Evolutionary conservation across 1,139 yeast genomes (phyloP).

Genomic region (Candida sanyaensis): DNA sequence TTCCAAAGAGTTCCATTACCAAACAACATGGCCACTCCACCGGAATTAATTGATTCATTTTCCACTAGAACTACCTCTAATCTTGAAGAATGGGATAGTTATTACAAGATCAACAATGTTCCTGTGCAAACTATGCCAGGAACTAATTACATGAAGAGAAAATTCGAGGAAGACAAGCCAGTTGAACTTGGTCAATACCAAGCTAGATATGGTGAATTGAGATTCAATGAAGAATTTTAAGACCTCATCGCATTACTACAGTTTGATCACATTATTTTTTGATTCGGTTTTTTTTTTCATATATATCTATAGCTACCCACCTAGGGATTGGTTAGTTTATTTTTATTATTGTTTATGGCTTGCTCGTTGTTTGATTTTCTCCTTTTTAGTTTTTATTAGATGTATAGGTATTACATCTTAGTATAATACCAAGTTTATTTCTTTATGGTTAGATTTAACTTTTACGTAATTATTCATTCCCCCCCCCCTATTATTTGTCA

Average conservation of each 20-base stretch:
- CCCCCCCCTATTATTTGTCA: not conserved
- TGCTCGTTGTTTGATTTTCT: not conserved
- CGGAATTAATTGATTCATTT: constrained; percentile 37
- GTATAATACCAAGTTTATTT: not conserved
- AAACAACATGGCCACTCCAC: constrained; percentile 36
- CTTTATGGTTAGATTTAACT: not conserved
- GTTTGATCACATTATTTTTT: not conserved
- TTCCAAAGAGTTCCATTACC: constrained; percentile 56
- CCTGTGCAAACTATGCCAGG: constrained; percentile 25
- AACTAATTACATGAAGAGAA: constrained; percentile 35
- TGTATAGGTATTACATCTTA: not conserved
- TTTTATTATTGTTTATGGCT: not conserved
- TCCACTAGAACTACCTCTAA: constrained; percentile 34
- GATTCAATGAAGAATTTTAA: constrained; percentile 49
- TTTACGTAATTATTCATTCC: too few relatives aligned
- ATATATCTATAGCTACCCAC: not conserved
- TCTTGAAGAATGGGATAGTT: constrained; percentile 18
- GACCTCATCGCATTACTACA: not conserved
- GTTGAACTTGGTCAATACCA: constrained; percentile 17
- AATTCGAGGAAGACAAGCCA: constrained; percentile 29
- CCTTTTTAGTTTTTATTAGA: not conserved
- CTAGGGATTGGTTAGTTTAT: not conserved
- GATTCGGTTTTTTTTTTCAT: not conserved
- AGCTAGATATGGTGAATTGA: constrained; percentile 43
- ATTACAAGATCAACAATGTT: constrained; percentile 16